phyloP scores from a whole-genome alignment of 495 filamentous ascomycete genomes.

The Podospora appendiculata region DNA sequence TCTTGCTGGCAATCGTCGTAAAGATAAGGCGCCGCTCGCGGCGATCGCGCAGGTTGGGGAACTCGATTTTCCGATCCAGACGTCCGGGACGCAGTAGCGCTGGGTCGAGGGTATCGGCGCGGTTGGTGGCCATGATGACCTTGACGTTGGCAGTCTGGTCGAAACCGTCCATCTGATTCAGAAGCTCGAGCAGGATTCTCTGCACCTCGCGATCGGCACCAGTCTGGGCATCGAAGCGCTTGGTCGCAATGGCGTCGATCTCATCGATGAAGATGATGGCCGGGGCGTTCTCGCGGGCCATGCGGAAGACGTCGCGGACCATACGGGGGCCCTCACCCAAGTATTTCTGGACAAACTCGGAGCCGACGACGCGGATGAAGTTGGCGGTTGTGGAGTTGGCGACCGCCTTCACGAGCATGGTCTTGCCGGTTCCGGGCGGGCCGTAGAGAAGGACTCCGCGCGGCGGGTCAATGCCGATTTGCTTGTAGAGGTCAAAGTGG shows the following conservation, averaged over 20 bases:
- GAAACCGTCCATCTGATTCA: constrained; percentile 99
- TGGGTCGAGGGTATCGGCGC: constrained; percentile 93
- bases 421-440: constrained; percentile 95
- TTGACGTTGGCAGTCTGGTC: constrained; percentile 98
- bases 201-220: constrained; percentile 97
- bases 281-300: constrained; percentile 96
- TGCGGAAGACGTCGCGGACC: constrained; percentile 98
- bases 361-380: constrained; percentile 97
- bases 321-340: constrained; percentile 95
- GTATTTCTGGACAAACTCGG: constrained; percentile 98
- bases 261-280: constrained; percentile 99
- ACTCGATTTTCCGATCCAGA: constrained; percentile 97
- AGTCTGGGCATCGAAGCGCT: constrained; percentile 97
- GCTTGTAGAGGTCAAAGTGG: constrained; percentile 96
- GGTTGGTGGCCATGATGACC: constrained; percentile 99
- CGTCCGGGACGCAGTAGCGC: constrained; percentile 90
- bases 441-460: constrained; percentile 94
- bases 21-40: constrained; percentile 94
- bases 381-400: constrained; percentile 96
- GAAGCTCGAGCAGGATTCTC: constrained; percentile 90
- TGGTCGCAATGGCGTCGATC: constrained; percentile 97
- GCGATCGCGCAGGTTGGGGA: constrained; percentile 82
- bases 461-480: constrained; percentile 96
- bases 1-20: constrained; percentile 89
- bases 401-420: constrained; percentile 97